Evolutionary conservation across 1,284 basidiomycete genomes (phyloP).

Genomic region (Apiotrichum gracile): DNA sequence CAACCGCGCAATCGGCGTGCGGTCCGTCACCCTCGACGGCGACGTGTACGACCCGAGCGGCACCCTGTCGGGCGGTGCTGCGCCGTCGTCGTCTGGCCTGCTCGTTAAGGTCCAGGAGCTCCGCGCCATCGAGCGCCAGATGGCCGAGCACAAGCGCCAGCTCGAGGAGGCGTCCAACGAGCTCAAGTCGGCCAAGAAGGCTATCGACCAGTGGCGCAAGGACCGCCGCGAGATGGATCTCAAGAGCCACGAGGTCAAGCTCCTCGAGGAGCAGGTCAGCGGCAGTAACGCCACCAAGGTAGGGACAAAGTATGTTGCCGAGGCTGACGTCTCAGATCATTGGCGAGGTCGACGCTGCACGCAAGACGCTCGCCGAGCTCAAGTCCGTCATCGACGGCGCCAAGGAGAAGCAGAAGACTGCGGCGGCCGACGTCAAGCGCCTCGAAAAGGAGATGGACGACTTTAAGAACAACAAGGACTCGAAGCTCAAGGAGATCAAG

Average conservation of each 20-base stretch:
- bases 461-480: conserved; percentile 97
- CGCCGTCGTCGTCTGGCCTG: conserved; percentile 68
- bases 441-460: conserved; percentile 96
- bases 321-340: conserved; percentile 58
- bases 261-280: conserved; percentile 78
- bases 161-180: conserved; percentile 59
- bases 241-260: conserved; percentile 75
- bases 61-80: conserved; percentile 85
- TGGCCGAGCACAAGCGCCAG: conserved; percentile 55
- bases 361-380: conserved; percentile 63
- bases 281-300: conserved; percentile 86
- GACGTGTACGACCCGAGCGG: conserved; percentile 97
- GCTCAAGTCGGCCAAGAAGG: conserved; percentile 54
- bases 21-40: conserved; percentile 87
- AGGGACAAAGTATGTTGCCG: conserved; percentile 28
- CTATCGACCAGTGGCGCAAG: conserved; percentile 64
- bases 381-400: conserved; percentile 60
- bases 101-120: conserved; percentile 83
- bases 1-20: conserved; percentile 62
- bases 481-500: conserved; percentile 91
- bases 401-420: conserved; percentile 68
- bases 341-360: conserved; percentile 69
- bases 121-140: conserved; percentile 56
- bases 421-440: conserved; percentile 71
- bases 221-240: conserved; percentile 72